A percentile compares a stretch with the other conserved stretches of the same genome.
phyloP scores from a whole-genome alignment of 2,329 filamentous ascomycete species.

The Alternaria novae-zelandiae region DNA sequence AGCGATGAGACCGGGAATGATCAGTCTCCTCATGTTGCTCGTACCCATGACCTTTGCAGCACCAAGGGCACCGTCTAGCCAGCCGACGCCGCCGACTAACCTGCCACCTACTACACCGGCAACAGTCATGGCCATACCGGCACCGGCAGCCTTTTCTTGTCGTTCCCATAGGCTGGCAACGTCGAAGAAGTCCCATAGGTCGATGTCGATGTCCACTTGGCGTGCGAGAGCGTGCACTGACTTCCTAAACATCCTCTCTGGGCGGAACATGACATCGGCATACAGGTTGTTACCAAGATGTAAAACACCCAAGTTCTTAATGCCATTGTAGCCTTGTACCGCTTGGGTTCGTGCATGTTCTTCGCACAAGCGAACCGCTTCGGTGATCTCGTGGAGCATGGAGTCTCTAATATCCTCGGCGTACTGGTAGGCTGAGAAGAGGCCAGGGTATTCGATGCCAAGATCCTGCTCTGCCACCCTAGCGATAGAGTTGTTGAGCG shows the following conservation, averaged over 20 bases:
- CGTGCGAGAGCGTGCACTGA: slow-evolving; percentile 81
- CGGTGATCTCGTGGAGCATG: slow-evolving; percentile 87
- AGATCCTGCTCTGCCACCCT: slow-evolving; percentile 78
- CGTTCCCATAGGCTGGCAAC: slow-evolving; percentile 79
- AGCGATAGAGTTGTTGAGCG: slow-evolving; percentile 75
- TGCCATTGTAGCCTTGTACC: slow-evolving; percentile 79
- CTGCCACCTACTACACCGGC: slow-evolving; percentile 84
- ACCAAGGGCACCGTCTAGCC: slow-evolving; percentile 86
- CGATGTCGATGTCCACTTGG: slow-evolving; percentile 85
- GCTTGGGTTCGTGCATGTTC: slow-evolving; percentile 82
- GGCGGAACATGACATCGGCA: slow-evolving; percentile 82
- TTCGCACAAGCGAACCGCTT: slow-evolving; percentile 80
- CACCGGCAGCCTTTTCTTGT: slow-evolving; percentile 93
- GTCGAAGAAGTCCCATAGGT: slow-evolving; percentile 94
- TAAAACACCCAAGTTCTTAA: slow-evolving; percentile 85
- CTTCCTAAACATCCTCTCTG: slow-evolving; percentile 92
- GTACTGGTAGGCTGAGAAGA: slow-evolving; percentile 86
- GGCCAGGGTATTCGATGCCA: slow-evolving; percentile 83
- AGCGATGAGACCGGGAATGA: slow-evolving; percentile 79
- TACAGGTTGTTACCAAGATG: slow-evolving; percentile 86
- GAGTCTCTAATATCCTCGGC: slow-evolving; percentile 91
- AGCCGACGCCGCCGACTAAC: slow-evolving; percentile 81
- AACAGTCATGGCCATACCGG: slow-evolving; percentile 91
- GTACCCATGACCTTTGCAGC: slow-evolving; percentile 81
- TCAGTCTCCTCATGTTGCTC: slow-evolving; percentile 78